Evolutionary conservation across 2,329 filamentous ascomycete genomes (phyloP).

Genomic region (Neophaeococcomyces aloes): DNA sequence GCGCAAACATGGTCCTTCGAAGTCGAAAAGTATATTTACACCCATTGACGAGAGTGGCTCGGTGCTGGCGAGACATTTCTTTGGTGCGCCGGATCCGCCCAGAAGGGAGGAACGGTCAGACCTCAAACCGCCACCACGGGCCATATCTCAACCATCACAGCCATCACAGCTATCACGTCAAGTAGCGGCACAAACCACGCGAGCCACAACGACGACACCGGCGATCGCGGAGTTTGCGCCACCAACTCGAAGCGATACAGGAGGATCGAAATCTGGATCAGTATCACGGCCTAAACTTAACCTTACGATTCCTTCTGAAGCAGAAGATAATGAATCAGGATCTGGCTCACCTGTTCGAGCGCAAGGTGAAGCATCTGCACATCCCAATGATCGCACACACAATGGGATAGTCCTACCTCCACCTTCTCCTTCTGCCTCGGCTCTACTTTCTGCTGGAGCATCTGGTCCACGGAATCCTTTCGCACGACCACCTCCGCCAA

Average conservation of each 20-base stretch:
- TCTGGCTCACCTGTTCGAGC: conserved; percentile 57
- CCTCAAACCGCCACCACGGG: conserved; percentile 43
- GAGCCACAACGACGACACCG: conserved; percentile 47
- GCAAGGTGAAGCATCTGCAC: conserved; percentile 36
- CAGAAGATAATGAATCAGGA: conserved; percentile 62
- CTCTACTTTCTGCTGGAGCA: conserved; percentile 80
- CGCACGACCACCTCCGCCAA: conserved; percentile 71
- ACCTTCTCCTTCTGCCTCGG: conserved; percentile 78
- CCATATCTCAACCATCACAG: conserved; percentile 11
- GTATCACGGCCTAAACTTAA: conserved; percentile 68
- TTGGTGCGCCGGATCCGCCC: conserved; percentile 48
- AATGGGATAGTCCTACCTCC: conserved; percentile 73
- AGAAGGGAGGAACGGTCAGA: conserved; percentile 42
- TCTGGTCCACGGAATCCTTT: conserved; percentile 92
- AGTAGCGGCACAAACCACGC: conserved; percentile 37
- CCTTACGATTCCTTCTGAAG: conserved; percentile 89
- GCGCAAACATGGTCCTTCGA: conserved; percentile 55
- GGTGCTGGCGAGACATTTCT: conserved; percentile 72
- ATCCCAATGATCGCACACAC: conserved; percentile 26
- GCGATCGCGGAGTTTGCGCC: conserved; percentile 57
- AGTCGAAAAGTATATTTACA: conserved; percentile 89
- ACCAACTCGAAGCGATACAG: conserved; percentile 59
- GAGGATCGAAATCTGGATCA: conserved; percentile 54
- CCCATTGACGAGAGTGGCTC: conserved; percentile 90
- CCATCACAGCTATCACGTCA: conserved; percentile 36